phyloP scores from a whole-genome alignment of 2,329 filamentous ascomycete species.

The Exophiala xenobiotica region DNA sequence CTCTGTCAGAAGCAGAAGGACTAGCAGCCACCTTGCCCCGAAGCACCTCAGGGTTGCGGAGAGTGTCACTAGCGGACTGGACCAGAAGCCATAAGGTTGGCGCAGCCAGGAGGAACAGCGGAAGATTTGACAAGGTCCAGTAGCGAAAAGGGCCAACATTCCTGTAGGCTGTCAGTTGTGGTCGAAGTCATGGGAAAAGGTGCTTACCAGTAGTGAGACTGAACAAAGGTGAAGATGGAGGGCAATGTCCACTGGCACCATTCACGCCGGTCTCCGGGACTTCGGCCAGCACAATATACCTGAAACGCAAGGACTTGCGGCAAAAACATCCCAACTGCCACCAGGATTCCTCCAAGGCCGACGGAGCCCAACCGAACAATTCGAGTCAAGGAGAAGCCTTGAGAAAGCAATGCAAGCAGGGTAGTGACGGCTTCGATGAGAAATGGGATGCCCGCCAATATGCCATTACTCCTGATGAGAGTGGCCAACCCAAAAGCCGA shows the following conservation, averaged over 20 bases:
- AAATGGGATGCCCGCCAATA: constrained; percentile 77
- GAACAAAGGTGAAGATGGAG: constrained; percentile 89
- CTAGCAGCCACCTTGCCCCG: not conserved
- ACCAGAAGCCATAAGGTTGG: constrained; percentile 72
- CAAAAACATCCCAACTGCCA: constrained; percentile 65
- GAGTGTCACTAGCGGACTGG: constrained; percentile 53
- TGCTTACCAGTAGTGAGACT: constrained; percentile 86
- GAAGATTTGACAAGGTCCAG: constrained; percentile 83
- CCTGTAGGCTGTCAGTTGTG: constrained; percentile 62
- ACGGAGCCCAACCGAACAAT: constrained; percentile 58
- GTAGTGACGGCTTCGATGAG: constrained; percentile 58
- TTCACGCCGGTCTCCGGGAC: constrained; percentile 46
- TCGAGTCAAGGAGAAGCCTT: constrained; percentile 38
- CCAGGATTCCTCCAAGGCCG: constrained; percentile 64
- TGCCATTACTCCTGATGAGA: constrained; percentile 77
- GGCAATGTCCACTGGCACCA: constrained; percentile 78
- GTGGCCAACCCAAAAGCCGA: constrained; percentile 69
- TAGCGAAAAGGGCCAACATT: constrained; percentile 83
- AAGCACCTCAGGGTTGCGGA: constrained; percentile 4
- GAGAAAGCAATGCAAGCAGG: constrained; percentile 44
- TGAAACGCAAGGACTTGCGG: constrained; percentile 76
- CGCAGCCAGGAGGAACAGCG: constrained; percentile 78
- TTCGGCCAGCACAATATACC: constrained; percentile 60
- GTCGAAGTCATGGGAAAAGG: too few species aligned
- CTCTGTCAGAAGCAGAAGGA: not conserved